Evolutionary conservation across 495 filamentous ascomycete species (phyloP).

Genomic region (Pyrenula aspistea): DNA sequence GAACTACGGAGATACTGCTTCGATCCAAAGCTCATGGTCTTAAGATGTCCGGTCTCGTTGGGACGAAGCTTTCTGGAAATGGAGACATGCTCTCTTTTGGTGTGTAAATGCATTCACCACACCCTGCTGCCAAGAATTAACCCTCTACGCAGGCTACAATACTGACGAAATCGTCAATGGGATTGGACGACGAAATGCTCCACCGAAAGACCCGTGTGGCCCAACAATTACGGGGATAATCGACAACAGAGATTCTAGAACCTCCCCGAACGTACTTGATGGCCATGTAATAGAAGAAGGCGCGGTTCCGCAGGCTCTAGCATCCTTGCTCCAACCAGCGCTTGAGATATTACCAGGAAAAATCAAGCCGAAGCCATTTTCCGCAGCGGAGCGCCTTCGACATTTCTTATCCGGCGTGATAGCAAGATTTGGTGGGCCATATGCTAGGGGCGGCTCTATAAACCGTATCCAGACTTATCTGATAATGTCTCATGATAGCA

Average conservation of each 20-base stretch:
- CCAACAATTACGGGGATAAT: slow-evolving; percentile 56
- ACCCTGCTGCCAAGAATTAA: not conserved
- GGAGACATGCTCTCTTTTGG: slow-evolving; percentile 56
- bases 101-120: slow-evolving; percentile 11
- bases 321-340: slow-evolving; percentile 42
- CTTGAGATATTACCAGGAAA: slow-evolving; percentile 20
- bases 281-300: slow-evolving; percentile 58
- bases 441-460: slow-evolving; percentile 37
- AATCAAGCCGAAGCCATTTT: not conserved
- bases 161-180: slow-evolving; percentile 41
- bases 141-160: slow-evolving; percentile 36
- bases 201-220: slow-evolving; percentile 22
- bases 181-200: slow-evolving; percentile 35
- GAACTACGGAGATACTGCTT: slow-evolving; percentile 55
- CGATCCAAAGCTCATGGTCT: slow-evolving; percentile 48
- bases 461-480: slow-evolving; percentile 53
- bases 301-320: slow-evolving; percentile 43
- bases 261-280: slow-evolving; percentile 41
- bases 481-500: slow-evolving; percentile 62
- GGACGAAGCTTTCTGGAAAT: slow-evolving; percentile 55
- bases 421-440: slow-evolving; percentile 43
- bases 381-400: slow-evolving; percentile 21
- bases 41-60: slow-evolving; percentile 41
- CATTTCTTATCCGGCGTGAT: slow-evolving; percentile 34
- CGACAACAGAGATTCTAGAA: slow-evolving; percentile 34